Percentiles rank a stretch among this genome's conserved stretches.
These are phyloP conservation scores for Talaromyces sp. DNA, from an alignment of 2,329 filamentous ascomycete genomes.

Conservation along the genomic window DNA sequence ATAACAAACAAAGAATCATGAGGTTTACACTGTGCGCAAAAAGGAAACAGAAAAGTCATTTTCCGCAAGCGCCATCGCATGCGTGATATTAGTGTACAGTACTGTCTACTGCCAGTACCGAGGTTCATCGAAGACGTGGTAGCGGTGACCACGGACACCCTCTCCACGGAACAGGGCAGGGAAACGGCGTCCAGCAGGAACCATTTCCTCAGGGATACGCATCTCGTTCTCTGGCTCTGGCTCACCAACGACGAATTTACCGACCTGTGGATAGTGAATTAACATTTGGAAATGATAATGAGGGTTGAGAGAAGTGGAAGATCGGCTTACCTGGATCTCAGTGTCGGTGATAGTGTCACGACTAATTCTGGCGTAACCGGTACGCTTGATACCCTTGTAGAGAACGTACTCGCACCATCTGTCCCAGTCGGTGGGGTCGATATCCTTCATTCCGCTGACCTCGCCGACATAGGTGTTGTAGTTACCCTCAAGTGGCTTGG, in stretches of 20 bases:
- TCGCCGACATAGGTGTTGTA: slow-evolving; percentile 95
- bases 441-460: slow-evolving; percentile 88
- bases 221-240: slow-evolving; percentile 65
- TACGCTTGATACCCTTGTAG: slow-evolving; percentile 83
- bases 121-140: slow-evolving; percentile 94
- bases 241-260: slow-evolving; percentile 86
- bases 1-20: not conserved
- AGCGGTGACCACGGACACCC: slow-evolving; percentile 84
- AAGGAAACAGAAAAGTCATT: not conserved
- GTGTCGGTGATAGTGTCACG: slow-evolving; percentile 94
- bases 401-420: slow-evolving; percentile 99
- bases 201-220: slow-evolving; percentile 70
- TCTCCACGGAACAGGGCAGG: slow-evolving; percentile 80
- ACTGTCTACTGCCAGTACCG: slow-evolving; percentile 61
- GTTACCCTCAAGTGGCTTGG: slow-evolving; percentile 85
- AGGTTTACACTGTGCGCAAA: not conserved
- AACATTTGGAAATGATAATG: slow-evolving; percentile 5
- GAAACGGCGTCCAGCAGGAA: slow-evolving; percentile 79
- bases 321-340: slow-evolving; percentile 74
- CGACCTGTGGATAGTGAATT: slow-evolving; percentile 57
- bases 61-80: not conserved
- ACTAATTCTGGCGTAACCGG: slow-evolving; percentile 87
- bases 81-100: not conserved
- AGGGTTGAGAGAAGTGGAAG: not conserved
- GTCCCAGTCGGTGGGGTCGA: slow-evolving; percentile 91